Base-by-base conservation (phyloP, 1,284 basidiomycete genomes). In the Ceratobasidium sp. region DNA sequence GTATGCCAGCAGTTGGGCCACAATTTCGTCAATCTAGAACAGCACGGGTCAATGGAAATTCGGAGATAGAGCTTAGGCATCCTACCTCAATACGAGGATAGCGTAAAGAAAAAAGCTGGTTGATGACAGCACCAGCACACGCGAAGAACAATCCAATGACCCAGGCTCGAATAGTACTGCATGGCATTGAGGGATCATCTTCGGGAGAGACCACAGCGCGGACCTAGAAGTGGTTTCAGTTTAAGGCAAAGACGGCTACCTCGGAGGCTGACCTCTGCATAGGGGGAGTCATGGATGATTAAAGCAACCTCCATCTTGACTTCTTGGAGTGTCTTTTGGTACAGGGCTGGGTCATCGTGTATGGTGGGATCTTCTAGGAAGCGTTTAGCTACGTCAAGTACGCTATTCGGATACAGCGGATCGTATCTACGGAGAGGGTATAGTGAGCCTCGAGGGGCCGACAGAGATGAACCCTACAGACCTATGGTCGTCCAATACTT, bases 141-240 rank as follows among this genome's bases (percentile, higher is more conserved):
- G 75, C 76, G 52, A 73, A 88, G 62, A 86, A 76, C 48, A 84
- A 78, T 45, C 86, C 87, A 36, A 90, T 83, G 9, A 84, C 78
- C 87, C 87, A 89, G 12, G 84, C 84, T 48, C 88, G 85, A 64
- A 89, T 77, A 0, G 88, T 89, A 48, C 84, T 76, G 30, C 72
- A 83, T 10, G 83, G 85, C 34, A 78, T 76, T 23, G 74, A 67
- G 5, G 75, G 74, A 70, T 81, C 80, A 61, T 81, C 79, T 32
- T 74, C 73, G 39, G 76, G 72, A 41, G 76, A 76, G 36, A 79
- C 79, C 23, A 78, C 77, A n/a, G 80, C 79, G 58, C 81, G 77
- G 34, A 81, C 81, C 65, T 79, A 78, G 28, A 45, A 2, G 21
- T 14, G 23, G 3, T 10, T 12, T 23, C 14, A 36, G 36, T n/a